A percentile compares a stretch with the other conserved stretches of the same genome.
Conservation (phyloP, 768 basidiomycete species). For the Hydnum rufescens region DNA sequence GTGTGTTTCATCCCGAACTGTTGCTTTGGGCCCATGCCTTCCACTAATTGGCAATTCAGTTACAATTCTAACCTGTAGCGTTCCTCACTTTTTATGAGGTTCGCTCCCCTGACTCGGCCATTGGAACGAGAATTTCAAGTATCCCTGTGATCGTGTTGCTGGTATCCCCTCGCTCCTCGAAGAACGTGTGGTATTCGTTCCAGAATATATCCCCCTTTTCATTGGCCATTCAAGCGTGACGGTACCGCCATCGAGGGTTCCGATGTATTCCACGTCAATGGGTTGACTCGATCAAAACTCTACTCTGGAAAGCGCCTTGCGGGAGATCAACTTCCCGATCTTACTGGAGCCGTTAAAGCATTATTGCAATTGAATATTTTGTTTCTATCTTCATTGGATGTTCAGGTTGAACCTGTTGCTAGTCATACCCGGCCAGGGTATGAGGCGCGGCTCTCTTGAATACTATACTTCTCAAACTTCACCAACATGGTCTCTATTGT, state of each 20-base stretch:
- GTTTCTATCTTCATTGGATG: too few relatives aligned
- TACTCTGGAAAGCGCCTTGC: constrained; percentile 24
- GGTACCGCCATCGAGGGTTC: constrained; percentile 28
- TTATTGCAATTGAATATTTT: too few relatives aligned
- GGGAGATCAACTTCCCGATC: constrained; percentile 29
- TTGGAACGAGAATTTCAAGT: background rate
- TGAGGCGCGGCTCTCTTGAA: too few relatives aligned
- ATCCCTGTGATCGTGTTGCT: constrained; percentile 24
- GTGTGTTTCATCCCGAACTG: constrained; percentile 37
- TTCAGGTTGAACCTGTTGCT: too few relatives aligned
- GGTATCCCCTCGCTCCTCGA: constrained; percentile 41
- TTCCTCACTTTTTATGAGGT: constrained; percentile 4
- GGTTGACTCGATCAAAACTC: constrained; percentile 30
- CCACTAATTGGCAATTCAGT: too few relatives aligned
- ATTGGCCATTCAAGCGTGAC: too few relatives aligned
- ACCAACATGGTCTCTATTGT: too few relatives aligned
- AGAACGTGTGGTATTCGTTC: constrained; percentile 35
- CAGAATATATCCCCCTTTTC: constrained; percentile 32
- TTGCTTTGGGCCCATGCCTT: too few relatives aligned
- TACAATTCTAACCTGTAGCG: too few relatives aligned
- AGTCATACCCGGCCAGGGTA: too few relatives aligned
- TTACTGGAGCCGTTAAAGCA: too few relatives aligned
- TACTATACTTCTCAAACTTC: too few relatives aligned
- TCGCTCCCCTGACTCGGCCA: constrained; percentile 5
- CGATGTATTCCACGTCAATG: constrained; percentile 27